Percentiles rank a stretch among this genome's conserved stretches.
Conservation (phyloP, 306 rosid genomes). For the Vigna reflexopilosa region DNA sequence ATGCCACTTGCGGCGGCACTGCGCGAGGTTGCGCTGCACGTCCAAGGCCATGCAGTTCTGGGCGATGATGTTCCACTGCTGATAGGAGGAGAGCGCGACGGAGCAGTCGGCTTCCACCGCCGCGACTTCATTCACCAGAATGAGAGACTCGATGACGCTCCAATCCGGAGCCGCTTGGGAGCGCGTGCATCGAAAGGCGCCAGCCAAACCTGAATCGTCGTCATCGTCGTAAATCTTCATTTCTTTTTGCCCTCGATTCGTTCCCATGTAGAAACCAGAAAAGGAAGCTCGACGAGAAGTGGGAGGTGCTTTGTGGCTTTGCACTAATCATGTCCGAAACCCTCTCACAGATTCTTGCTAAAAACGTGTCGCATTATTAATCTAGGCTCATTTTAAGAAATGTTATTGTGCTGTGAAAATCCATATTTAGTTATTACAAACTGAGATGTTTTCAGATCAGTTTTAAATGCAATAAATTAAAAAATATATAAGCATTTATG, state of each 20-base stretch:
- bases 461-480: no score
- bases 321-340: constrained; percentile 1
- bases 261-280: not conserved
- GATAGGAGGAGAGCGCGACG: constrained; percentile 47
- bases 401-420: not conserved
- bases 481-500: no score
- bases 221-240: constrained; percentile 36
- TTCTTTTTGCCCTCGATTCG: not conserved
- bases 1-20: constrained; percentile 81
- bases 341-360: not conserved
- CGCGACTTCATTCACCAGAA: constrained; percentile 72
- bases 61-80: constrained; percentile 51
- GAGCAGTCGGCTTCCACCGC: constrained; percentile 85
- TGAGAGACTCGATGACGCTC: constrained; percentile 60
- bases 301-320: not conserved
- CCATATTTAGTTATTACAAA: no score
- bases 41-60: constrained; percentile 62
- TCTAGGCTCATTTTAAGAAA: not conserved
- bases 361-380: constrained; percentile 18
- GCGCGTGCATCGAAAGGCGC: constrained; percentile 56
- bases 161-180: constrained; percentile 76
- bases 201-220: constrained; percentile 7
- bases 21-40: constrained; percentile 58
- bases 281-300: not conserved
- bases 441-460: no score